Evolutionary conservation across 352 stramenopile genomes (phyloP).

Genomic region (Pythium biforme): DNA sequence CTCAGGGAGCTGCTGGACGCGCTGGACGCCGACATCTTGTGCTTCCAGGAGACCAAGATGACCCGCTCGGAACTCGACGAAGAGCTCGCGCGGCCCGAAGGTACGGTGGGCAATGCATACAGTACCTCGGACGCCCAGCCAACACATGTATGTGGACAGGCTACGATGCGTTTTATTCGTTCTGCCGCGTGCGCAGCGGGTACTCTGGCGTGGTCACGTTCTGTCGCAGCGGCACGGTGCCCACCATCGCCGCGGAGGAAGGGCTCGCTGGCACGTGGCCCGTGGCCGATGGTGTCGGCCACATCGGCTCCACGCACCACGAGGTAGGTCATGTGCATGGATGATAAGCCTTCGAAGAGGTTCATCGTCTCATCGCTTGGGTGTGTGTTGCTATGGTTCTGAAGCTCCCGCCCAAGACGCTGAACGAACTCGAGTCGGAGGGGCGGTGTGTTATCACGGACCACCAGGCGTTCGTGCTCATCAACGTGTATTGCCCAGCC

Average conservation of each 20-base stretch:
- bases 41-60: constrained; percentile 86
- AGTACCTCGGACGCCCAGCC: no score
- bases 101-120: no score
- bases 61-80: constrained; percentile 81
- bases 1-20: constrained; percentile 50
- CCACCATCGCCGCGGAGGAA: constrained; percentile 67
- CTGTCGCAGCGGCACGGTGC: constrained; percentile 39
- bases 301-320: constrained; percentile 44
- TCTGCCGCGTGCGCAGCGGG: constrained; percentile 56
- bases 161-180: constrained; percentile 86
- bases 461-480: constrained; percentile 82
- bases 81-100: constrained; percentile 62
- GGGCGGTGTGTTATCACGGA: constrained; percentile 87
- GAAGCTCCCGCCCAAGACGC: constrained; percentile 50
- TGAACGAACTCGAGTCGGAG: constrained; percentile 73
- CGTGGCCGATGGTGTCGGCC: constrained; percentile 56
- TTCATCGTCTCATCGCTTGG: no score
- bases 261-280: constrained; percentile 60
- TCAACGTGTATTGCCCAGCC: constrained; percentile 90
- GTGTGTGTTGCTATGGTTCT: background rate
- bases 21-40: constrained; percentile 71
- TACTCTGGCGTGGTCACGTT: constrained; percentile 86
- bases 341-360: no score
- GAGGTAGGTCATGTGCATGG: constrained; percentile 29
- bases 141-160: constrained; percentile 23